Evolutionary conservation across 1,139 yeast species (phyloP), one percentile per base, ranked within the genome.

Genomic region (Candida sp.): DNA sequence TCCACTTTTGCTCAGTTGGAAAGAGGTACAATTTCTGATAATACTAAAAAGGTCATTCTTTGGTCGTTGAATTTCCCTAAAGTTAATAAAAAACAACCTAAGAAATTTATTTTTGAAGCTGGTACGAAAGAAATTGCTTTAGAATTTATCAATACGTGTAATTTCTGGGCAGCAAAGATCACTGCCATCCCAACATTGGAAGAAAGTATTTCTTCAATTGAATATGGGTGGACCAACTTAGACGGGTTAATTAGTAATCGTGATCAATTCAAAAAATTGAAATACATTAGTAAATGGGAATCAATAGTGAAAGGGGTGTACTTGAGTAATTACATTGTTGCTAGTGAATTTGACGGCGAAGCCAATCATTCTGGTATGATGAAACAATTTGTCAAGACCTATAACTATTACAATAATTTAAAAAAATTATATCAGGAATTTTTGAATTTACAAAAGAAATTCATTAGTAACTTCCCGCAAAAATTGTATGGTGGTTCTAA

Each of bases 141-240:
- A 40, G 88, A 82, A 56, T 88, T 81, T 59, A 80, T 87, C 30
- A 79, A 84, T 52, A 78, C 93, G 2, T 84, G 95, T 64, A 89
- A 89, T 63, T 89, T 87, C 61, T 89, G 97, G 97, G 89, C 96
- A 2, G 86, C 95, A 3, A 76, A 93, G 51, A 79, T 85, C 33
- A 84, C 95, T 9, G 85, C 90, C 12, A 83, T 87, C 27, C 96
- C 96, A n/a, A 63, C 79, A 1, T 61, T 66, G 50, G 79, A 74
- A 52, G 78, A 73, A 52, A 68, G 87, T 46, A 79, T 87, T 9
- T 78, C 90, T 2, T 85, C 87, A 38, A 77, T 82, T 38, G 96
- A 89, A 55, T 88, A 82, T 58, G 97, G 97, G 4, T 90, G 96
- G 97, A 78, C 68, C 47, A 64, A 63, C 54, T 64, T 60, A 62